Base-by-base conservation (phyloP, 805 yeast genomes). In the Tetrapisispora phaffii region DNA sequence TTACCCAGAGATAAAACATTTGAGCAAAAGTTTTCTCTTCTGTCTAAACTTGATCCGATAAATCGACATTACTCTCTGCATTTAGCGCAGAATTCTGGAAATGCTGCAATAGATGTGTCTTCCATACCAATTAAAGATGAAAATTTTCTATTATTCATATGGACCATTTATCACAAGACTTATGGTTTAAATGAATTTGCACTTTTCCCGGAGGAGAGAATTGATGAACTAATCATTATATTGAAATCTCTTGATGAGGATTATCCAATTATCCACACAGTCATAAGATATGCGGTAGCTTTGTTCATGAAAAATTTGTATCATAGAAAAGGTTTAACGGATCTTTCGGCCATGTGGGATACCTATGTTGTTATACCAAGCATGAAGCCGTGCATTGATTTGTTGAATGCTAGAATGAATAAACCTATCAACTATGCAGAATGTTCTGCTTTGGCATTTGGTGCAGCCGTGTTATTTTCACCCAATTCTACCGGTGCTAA, bases 361-460 rank as follows among this genome's bases (percentile, higher is more conserved):
- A 47, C 45, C 9, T 43, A 34, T 24, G 44, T 47, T 1, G 35
- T 47, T 19, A 42, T 50, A n/a, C 52, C 52, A 24, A 36, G 41
- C 21, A 43, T 49, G 42, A 46, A 43, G 17, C 36, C 42, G 10
- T 49, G 51, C 26, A 24, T 44, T n/a, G 42, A 44, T 9, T 10
- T 32, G 19, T 13, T 39, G n/a, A 24, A 33, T 39, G 16, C 36
- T 5, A 16, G 41, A 22, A 28, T 33, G 10, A 38, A 41, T 39
- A 15, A 38, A 35, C 4, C 43, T 4, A 33, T 32, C 4, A 43
- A 34, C 31, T 44, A 35, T 32, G 20, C 39, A 13, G 50, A 44
- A 23, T 31, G 33, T 19, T 31, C 34, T 22, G 38, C 42, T 4
- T 39, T 49, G 16, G 40, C 46, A 4, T 49, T 49, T 41, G 31